Conservation (phyloP, 495 filamentous ascomycete genomes). For the Entonaema liquescens region DNA sequence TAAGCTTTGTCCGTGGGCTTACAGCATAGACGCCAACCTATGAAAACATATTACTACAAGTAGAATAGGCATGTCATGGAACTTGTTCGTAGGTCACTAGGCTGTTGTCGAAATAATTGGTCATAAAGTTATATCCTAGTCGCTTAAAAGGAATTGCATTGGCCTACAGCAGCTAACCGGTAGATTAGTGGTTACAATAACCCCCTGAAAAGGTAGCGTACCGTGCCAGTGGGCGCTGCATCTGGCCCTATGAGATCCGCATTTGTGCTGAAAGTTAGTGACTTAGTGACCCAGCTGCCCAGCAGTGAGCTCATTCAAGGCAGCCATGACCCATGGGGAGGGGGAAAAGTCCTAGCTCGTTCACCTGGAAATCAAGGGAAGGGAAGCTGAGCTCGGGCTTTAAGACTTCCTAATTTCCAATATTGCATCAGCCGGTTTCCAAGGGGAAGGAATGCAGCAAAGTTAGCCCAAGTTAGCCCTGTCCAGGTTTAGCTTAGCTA, state of each 20-base stretch:
- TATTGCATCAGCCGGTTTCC: slow-evolving; percentile 31
- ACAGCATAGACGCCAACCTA: slow-evolving; percentile 8
- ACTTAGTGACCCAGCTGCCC: too few relatives aligned
- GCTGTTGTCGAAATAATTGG: slow-evolving; percentile 26
- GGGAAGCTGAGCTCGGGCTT: slow-evolving; percentile 34
- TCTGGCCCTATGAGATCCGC: slow-evolving; percentile 39
- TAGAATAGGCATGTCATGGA: not conserved
- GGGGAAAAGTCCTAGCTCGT: not conserved
- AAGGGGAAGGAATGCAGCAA: slow-evolving; percentile 21
- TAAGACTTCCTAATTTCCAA: slow-evolving; percentile 19
- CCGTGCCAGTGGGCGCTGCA: slow-evolving; percentile 18
- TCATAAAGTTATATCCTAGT: slow-evolving; percentile 12
- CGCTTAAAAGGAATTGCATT: slow-evolving; percentile 11
- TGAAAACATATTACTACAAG: slow-evolving; percentile 14
- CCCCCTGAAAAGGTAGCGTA: slow-evolving; percentile 28
- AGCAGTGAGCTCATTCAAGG: slow-evolving; percentile 1
- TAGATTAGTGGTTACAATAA: slow-evolving; percentile 35
- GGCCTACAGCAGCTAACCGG: slow-evolving; percentile 23
- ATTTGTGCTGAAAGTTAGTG: not conserved
- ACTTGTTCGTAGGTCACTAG: slow-evolving; percentile 9
- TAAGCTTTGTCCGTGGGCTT: not conserved
- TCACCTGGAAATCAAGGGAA: slow-evolving; percentile 17
- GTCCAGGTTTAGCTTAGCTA: slow-evolving; percentile 3
- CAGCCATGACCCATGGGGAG: not conserved
- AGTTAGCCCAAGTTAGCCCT: slow-evolving; percentile 14